phyloP scores from a whole-genome alignment of 1,284 basidiomycete genomes.

The Vanrija sp. region DNA sequence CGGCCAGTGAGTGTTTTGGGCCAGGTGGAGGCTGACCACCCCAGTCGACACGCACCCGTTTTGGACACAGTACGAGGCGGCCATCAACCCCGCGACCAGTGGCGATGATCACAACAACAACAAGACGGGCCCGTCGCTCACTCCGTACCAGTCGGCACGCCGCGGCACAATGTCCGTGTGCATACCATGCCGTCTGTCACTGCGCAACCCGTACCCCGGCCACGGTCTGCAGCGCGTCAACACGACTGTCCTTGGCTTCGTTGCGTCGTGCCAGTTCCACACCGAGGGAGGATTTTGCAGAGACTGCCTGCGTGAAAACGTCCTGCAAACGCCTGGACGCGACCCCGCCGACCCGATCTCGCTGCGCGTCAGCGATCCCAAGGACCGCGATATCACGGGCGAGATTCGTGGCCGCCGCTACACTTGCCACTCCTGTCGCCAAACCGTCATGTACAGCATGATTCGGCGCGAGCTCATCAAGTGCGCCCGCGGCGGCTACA shows the following conservation, averaged over 20 bases:
- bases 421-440: constrained; percentile 19
- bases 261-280: constrained; percentile 25
- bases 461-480: constrained; percentile 7
- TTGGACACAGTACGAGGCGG: constrained; percentile 19
- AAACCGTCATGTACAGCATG: constrained; percentile 2
- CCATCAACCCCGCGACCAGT: constrained; percentile 1
- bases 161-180: constrained; percentile 2
- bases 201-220: too few species aligned
- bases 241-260: constrained; percentile 16
- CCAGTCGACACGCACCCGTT: constrained; percentile 31
- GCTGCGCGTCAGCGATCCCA: neutral
- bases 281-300: constrained; percentile 14
- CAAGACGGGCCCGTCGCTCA: neutral
- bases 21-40: neutral
- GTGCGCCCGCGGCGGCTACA: constrained; percentile 13
- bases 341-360: constrained; percentile 1
- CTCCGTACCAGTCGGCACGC: constrained; percentile 3
- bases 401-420: too few species aligned
- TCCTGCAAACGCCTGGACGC: too few species aligned
- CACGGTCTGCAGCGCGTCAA: constrained; percentile 7
- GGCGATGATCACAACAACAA: too few species aligned
- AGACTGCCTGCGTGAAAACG: constrained; percentile 14
- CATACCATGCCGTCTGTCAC: constrained; percentile 8
- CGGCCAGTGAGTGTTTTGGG: constrained; percentile 16
- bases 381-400: constrained; percentile 6